Base-by-base conservation (phyloP, 106 monocot species). In the Chionographis japonica region DNA sequence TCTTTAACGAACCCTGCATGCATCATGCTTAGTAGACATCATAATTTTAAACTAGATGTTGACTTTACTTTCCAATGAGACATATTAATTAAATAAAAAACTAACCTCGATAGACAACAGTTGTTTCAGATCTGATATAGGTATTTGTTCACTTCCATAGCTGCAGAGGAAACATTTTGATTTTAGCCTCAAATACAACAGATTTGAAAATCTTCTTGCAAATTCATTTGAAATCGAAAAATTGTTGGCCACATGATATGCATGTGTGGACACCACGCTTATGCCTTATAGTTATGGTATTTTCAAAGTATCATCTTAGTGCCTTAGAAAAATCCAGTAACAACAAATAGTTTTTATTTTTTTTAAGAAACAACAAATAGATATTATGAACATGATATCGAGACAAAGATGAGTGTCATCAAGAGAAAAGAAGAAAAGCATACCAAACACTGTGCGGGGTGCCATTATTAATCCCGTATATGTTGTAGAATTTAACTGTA, bases 401-500 rank as follows among this genome's bases (percentile, higher is more conserved):
- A 35, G 4, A n/a, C 52, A 59, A 46, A 52, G n/a, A 6, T 40
- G n/a, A n/a, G 36, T 63, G 18, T 15, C 20, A 54, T 12, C 38
- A 66, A n/a, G 50, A 42, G 60, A 36, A 72, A 49, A 72, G 18
- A 60, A 61, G 13, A 61, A 42, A 43, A 65, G 9, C 58, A 56
- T 88, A 98, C 98, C 98, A 90, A 66, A 98, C 83, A 69, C 71
- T 90, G 74, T 98, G 90, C 38, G 98, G 79, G 35, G 98, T 98
- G 54, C 79, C 90, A 70, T 65, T 37, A 82, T 82, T 75, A 61
- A 63, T 88, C 35, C 98, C 98, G 71, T 93, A 98, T 74, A 98
- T 90, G 53, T 98, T 98, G 64, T 88, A 98, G 60, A 98, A 98
- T 62, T 81, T 87, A 41, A 98, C 79, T 52, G 83, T 74, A 63